phyloP scores from a whole-genome alignment of 2,329 filamentous ascomycete species.

The Escovopsis sp. region DNA sequence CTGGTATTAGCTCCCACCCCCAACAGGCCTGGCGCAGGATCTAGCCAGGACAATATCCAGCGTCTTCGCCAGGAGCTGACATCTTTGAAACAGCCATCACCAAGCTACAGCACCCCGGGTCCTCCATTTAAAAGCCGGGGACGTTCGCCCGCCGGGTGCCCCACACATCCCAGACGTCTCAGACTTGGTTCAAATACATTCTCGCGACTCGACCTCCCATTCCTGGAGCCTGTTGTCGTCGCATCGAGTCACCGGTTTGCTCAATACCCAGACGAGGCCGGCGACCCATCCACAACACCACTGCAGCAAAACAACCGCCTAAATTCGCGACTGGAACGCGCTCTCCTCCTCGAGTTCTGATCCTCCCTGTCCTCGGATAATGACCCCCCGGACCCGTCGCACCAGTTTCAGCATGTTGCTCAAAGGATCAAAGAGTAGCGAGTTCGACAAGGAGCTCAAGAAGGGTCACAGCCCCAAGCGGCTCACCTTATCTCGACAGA shows the following conservation, averaged over 20 bases:
- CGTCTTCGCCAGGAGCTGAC: background rate
- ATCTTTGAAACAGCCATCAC: background rate
- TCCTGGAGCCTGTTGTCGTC: background rate
- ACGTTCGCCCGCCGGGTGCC: background rate
- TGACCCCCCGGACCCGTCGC: slow-evolving; percentile 18
- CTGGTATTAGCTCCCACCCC: background rate
- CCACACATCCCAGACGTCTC: background rate
- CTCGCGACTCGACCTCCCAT: background rate
- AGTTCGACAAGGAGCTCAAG: slow-evolving; percentile 44
- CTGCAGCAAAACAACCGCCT: background rate
- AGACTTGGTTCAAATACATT: background rate
- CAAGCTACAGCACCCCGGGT: background rate
- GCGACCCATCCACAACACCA: background rate
- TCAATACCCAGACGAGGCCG: background rate
- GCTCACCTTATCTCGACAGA: slow-evolving; percentile 36
- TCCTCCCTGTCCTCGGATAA: slow-evolving; percentile 4
- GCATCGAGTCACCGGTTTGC: background rate
- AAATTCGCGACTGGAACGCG: background rate
- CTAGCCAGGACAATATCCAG: background rate
- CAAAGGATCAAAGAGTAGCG: slow-evolving; percentile 52
- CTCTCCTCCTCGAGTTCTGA: background rate
- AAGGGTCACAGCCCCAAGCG: slow-evolving; percentile 41
- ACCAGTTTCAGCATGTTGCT: slow-evolving; percentile 45
- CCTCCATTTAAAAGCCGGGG: background rate
- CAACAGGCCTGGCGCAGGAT: background rate